Evolutionary conservation across 176 grass and related monocot genomes (phyloP).

Genomic region (Leersia perrieri): DNA sequence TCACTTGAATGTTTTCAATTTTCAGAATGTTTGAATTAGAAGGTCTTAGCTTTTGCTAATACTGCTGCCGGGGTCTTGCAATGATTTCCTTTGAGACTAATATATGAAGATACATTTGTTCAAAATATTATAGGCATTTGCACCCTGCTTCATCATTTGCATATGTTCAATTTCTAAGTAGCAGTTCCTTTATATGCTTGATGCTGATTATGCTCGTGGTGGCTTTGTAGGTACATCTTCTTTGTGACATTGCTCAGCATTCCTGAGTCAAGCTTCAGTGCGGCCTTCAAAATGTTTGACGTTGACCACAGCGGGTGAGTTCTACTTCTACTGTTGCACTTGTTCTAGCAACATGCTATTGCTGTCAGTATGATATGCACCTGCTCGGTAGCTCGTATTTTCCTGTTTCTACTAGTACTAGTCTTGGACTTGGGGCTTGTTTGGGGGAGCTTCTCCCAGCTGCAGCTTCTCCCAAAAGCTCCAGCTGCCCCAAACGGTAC

Average conservation of each 20-base stretch:
- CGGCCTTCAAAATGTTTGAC: slow-evolving; percentile 98
- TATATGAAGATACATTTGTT: background rate
- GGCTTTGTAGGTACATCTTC: slow-evolving; percentile 80
- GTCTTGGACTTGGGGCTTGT: no score
- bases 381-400: background rate
- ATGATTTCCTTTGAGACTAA: background rate
- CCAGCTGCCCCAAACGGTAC: no score
- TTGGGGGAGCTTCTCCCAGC: no score
- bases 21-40: background rate
- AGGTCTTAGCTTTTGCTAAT: background rate
- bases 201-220: background rate
- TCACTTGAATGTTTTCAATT: background rate
- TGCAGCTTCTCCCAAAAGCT: no score
- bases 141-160: background rate
- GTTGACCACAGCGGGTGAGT: slow-evolving; percentile 78
- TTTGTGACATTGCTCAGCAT: slow-evolving; percentile 92
- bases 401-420: background rate
- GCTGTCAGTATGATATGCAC: slow-evolving; percentile 27
- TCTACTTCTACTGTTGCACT: slow-evolving; percentile 24
- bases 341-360: slow-evolving; percentile 20
- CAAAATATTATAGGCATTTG: background rate
- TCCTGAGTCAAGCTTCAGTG: slow-evolving; percentile 75
- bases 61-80: background rate
- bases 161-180: slow-evolving; percentile 18
- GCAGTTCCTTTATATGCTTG: background rate